phyloP scores from a whole-genome alignment of 2,329 filamentous ascomycete species.

The Aspergillus ochraceoroseus region DNA sequence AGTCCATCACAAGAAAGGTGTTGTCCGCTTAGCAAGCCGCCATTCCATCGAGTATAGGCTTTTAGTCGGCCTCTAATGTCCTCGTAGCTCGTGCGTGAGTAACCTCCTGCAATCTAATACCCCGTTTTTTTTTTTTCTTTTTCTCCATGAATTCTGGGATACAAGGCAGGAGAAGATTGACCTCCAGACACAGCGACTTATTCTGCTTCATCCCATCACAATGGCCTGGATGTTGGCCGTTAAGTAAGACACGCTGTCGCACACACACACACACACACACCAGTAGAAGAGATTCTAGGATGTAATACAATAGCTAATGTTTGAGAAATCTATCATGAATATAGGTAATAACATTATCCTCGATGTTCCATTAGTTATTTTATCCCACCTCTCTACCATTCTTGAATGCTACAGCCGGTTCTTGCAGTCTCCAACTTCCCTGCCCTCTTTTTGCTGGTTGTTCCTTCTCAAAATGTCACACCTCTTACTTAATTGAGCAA shows the following conservation, averaged over 20 bases:
- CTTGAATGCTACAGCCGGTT: too few species aligned
- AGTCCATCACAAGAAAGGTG: conserved; percentile 57
- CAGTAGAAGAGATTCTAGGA: neutral
- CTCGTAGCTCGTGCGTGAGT: conserved; percentile 14
- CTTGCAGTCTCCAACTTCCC: too few species aligned
- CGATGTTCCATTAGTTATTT: too few species aligned
- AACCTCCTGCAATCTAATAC: conserved; percentile 68
- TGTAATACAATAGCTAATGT: conserved; percentile 1
- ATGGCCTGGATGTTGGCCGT: conserved; percentile 33
- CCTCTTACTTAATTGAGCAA: neutral
- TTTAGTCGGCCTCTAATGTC: neutral
- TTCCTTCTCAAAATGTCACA: conserved; percentile 14
- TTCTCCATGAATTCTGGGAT: conserved; percentile 57
- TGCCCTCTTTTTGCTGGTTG: conserved; percentile 5
- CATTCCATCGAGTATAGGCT: neutral
- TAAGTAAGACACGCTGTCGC: conserved; percentile 42
- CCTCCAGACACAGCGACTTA: conserved; percentile 34
- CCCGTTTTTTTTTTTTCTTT: conserved; percentile 47
- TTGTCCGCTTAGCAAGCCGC: conserved; percentile 39
- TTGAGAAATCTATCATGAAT: neutral
- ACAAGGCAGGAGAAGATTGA: conserved; percentile 65
- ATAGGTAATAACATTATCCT: too few species aligned
- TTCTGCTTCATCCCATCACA: conserved; percentile 39
- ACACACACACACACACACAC: conserved; percentile 34
- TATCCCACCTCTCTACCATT: too few species aligned